Conservation (phyloP, 2,329 filamentous ascomycete species). For the Nigrospora sphaerica region DNA sequence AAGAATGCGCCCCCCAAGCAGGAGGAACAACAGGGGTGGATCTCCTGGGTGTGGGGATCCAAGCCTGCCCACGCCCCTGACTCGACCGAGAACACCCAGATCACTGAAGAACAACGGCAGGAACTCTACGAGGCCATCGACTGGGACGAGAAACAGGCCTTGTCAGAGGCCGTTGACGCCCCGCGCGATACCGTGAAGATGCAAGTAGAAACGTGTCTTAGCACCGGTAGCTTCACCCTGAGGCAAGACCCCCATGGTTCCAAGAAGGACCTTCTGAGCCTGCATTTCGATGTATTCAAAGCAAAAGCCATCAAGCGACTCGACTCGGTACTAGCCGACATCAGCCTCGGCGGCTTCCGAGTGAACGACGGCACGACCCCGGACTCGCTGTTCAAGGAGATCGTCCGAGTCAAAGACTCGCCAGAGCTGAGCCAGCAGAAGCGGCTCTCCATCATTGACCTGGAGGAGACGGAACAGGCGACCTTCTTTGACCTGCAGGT, state of each 20-base stretch:
- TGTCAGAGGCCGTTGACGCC: slow-evolving; percentile 80
- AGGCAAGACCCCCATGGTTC: slow-evolving; percentile 77
- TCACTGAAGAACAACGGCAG: slow-evolving; percentile 92
- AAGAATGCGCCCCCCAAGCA: slow-evolving; percentile 50
- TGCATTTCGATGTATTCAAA: slow-evolving; percentile 92
- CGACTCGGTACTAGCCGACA: slow-evolving; percentile 81
- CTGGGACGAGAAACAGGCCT: slow-evolving; percentile 91
- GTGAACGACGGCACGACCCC: slow-evolving; percentile 94
- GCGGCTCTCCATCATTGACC: slow-evolving; percentile 45
- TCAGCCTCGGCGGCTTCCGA: slow-evolving; percentile 86
- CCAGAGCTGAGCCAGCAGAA: slow-evolving; percentile 42
- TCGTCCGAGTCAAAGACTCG: slow-evolving; percentile 90
- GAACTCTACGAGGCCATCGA: slow-evolving; percentile 97
- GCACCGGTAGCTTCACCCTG: slow-evolving; percentile 91
- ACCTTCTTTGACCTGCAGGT: slow-evolving; percentile 89
- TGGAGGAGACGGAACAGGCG: slow-evolving; percentile 49
- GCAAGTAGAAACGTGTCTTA: slow-evolving; percentile 86
- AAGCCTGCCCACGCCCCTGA: slow-evolving; percentile 53
- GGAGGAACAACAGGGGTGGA: slow-evolving; percentile 76
- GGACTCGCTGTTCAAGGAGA: slow-evolving; percentile 86
- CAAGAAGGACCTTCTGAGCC: slow-evolving; percentile 72
- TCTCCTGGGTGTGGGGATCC: slow-evolving; percentile 85
- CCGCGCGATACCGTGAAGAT: slow-evolving; percentile 90
- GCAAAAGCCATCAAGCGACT: slow-evolving; percentile 84
- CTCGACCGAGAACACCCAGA: slow-evolving; percentile 70